These are phyloP conservation scores for Candida easanensis DNA, from an alignment of 805 yeast genomes.

Conservation along the genomic window DNA sequence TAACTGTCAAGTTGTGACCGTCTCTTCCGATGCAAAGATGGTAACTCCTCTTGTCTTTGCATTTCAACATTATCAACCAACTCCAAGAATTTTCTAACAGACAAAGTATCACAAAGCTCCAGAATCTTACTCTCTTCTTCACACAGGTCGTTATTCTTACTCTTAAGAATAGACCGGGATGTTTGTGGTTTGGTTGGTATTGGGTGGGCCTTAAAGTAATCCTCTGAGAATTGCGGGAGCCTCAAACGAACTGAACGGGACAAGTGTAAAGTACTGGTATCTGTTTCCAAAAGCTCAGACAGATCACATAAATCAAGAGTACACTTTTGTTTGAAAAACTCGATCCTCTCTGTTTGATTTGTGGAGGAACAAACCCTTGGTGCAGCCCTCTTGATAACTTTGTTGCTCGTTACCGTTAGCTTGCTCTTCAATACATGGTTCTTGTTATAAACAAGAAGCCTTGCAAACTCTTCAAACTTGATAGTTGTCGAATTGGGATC, in stretches of 20 bases:
- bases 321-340: constrained; percentile 5
- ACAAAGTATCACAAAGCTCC: background rate
- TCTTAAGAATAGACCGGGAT: constrained; percentile 8
- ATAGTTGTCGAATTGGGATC: background rate
- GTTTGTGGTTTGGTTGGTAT: background rate
- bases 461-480: constrained; percentile 6
- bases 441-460: constrained; percentile 5
- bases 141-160: constrained; percentile 1
- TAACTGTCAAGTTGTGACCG: background rate
- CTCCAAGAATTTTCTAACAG: background rate
- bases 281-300: background rate
- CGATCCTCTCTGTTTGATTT: background rate
- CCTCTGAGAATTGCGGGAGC: background rate
- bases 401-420: background rate
- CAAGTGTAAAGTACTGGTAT: background rate
- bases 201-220: background rate
- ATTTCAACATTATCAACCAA: background rate
- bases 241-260: constrained; percentile 1
- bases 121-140: background rate
- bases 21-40: background rate
- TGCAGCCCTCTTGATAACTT: no score
- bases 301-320: constrained; percentile 1
- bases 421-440: background rate
- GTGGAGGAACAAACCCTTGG: background rate
- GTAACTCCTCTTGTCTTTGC: background rate